Conservation (phyloP, 257 asterid species). For the Solanum rostratum region DNA sequence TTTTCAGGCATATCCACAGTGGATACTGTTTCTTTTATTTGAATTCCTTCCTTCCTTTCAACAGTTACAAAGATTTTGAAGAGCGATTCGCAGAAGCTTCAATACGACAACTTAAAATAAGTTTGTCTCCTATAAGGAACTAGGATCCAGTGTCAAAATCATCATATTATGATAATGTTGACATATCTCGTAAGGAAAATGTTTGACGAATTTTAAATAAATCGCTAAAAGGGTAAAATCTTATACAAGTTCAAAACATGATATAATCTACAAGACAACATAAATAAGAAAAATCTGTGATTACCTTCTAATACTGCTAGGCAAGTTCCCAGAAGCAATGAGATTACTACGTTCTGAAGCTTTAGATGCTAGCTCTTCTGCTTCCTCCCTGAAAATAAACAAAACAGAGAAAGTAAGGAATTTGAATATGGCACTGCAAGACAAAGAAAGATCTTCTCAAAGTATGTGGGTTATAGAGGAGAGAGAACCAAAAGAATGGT, state of each 20-base stretch:
- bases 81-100: neutral
- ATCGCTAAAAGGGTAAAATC: neutral
- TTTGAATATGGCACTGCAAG: neutral
- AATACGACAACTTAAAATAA: neutral
- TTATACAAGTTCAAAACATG: neutral
- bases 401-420: neutral
- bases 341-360: slow-evolving; percentile 14
- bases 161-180: neutral
- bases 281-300: neutral
- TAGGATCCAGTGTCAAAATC: neutral
- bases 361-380: slow-evolving; percentile 40
- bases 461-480: neutral
- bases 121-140: neutral
- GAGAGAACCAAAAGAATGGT: neutral
- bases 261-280: neutral
- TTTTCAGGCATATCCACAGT: neutral
- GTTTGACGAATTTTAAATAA: neutral
- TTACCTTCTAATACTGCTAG: slow-evolving; percentile 50
- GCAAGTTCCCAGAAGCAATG: slow-evolving; percentile 20
- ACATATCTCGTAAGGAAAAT: neutral
- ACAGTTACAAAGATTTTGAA: neutral
- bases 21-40: neutral
- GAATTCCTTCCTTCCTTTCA: neutral
- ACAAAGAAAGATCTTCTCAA: neutral
- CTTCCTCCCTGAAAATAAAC: slow-evolving; percentile 52